These are phyloP conservation scores for Aspergillus sp. DNA, from an alignment of 2,329 filamentous ascomycete species.

Conservation along the genomic window DNA sequence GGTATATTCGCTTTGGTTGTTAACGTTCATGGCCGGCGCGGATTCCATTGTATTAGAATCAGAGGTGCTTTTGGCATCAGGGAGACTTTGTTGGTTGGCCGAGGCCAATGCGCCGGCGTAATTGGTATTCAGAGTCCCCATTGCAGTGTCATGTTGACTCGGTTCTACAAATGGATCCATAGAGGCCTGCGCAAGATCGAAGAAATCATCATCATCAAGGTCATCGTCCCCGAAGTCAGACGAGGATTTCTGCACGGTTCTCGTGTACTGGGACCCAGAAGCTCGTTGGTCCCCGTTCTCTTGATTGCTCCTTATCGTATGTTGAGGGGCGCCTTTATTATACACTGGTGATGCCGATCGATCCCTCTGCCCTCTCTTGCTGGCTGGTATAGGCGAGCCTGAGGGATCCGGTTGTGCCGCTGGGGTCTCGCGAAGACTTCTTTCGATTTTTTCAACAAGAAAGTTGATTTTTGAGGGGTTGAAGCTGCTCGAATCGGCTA, in stretches of 20 bases:
- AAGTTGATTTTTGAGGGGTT: slow-evolving; percentile 53
- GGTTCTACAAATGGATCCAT: slow-evolving; percentile 30
- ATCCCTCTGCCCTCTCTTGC: slow-evolving; percentile 29
- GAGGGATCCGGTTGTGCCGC: slow-evolving; percentile 33
- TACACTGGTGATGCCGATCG: slow-evolving; percentile 34
- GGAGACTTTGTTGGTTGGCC: not conserved
- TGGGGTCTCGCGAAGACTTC: slow-evolving; percentile 42
- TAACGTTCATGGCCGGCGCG: not conserved
- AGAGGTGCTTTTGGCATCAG: not conserved
- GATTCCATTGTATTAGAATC: not conserved
- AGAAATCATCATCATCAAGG: slow-evolving; percentile 46
- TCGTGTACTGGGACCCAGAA: not conserved
- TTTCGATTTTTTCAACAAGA: slow-evolving; percentile 66
- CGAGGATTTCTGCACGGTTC: slow-evolving; percentile 27
- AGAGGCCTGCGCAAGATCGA: slow-evolving; percentile 40
- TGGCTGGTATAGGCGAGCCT: slow-evolving; percentile 43
- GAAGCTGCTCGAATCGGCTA: slow-evolving; percentile 37
- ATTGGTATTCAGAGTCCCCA: not conserved
- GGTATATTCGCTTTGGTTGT: slow-evolving; percentile 3
- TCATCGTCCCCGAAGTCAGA: slow-evolving; percentile 52
- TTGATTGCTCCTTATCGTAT: not conserved
- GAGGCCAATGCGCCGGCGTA: not conserved
- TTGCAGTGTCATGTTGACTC: not conserved
- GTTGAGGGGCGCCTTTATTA: slow-evolving; percentile 6
- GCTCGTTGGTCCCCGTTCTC: slow-evolving; percentile 2